phyloP scores from a whole-genome alignment of 805 yeast species.

The Wickerhamomyces canadensis region DNA sequence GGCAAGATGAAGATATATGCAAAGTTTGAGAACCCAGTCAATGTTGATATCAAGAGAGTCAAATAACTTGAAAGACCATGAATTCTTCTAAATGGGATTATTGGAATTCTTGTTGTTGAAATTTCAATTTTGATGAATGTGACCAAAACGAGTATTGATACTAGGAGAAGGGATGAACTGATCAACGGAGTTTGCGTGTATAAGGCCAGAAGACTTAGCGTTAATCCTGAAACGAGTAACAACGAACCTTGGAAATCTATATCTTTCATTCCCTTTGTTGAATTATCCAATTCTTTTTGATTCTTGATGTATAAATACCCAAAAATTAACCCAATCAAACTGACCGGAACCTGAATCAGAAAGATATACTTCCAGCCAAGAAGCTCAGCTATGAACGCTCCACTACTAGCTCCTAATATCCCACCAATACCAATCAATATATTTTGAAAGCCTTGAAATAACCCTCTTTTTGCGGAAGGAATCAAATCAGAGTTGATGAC shows the following conservation, averaged over 20 bases:
- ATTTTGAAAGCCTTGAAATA: constrained; percentile 37
- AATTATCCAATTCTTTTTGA: constrained; percentile 22
- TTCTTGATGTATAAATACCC: constrained; percentile 25
- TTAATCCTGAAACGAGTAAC: constrained; percentile 28
- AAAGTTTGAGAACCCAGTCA: constrained; percentile 33
- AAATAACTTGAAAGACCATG: constrained; percentile 21
- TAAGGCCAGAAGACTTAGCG: constrained; percentile 26
- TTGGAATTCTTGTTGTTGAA: constrained; percentile 26
- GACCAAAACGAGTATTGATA: constrained; percentile 13
- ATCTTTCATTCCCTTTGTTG: constrained; percentile 12
- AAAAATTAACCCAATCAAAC: constrained; percentile 25
- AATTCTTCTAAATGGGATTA: constrained; percentile 28
- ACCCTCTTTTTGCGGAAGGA: constrained; percentile 30
- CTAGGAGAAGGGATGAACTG: constrained; percentile 4
- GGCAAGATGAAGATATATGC: constrained; percentile 39
- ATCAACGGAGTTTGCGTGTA: constrained; percentile 14
- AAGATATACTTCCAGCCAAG: constrained; percentile 40
- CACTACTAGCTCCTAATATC: constrained; percentile 34
- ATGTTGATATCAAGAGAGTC: constrained; percentile 26
- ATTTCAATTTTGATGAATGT: constrained; percentile 19
- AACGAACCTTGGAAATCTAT: constrained; percentile 32
- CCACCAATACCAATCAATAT: constrained; percentile 31
- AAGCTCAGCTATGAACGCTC: constrained; percentile 30
- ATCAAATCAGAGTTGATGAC: constrained; percentile 35
- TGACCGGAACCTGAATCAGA: constrained; percentile 29